Evolutionary conservation across 371 early-diverging fungal genomes (phyloP), one percentile per base, ranked within the genome.

Genomic region (Chytridium lagenaria): DNA sequence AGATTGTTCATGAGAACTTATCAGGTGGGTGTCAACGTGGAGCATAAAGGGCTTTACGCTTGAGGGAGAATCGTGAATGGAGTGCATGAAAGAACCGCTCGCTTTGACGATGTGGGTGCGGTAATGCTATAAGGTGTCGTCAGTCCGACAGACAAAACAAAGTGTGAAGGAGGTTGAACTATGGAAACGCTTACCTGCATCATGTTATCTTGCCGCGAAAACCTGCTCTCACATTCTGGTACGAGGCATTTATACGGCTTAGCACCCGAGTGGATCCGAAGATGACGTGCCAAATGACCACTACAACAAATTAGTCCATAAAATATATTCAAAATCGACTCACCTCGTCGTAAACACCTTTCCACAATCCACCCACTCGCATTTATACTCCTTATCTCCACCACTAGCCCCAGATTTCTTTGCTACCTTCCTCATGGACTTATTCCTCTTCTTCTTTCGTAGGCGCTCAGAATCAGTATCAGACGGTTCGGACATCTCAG

Each of bases 81-180:
- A 33, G 39, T 34, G 59, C 0, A 34, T 34, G 39, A 59, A 31
- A 55, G 50, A 40, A 23, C 67, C 39, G 12, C 28, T 50, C 3
- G 73, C 50, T 31, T 28, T 33, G 67, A 34, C 15, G 59, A 67
- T 59, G 44, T 59, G 59, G n/a, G 71, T 36, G 40, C 51, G 49
- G 37, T 50, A 63, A 59, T 95, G 95, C 74, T 95, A 94, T 91
- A 92, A 91, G 93, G 93, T 94, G 72, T 94, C 93, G 79, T 93
- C 95, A 70, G 92, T 92, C 57, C 84, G 74, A 79, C n/a, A n/a
- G n/a, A n/a, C n/a, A 76, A 75, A 86, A 86, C 12, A 28, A 61
- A 61, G 34, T 44, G 19, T 61, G 30, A 34, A 10, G 23, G 34
- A 36, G n/a, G n/a, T n/a, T n/a, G n/a, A n/a, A n/a, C n/a, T n/a